A percentile compares a stretch with the other conserved stretches of the same genome.
Conservation (phyloP, 2,329 filamentous ascomycete genomes). For the Diaporthe helianthi region DNA sequence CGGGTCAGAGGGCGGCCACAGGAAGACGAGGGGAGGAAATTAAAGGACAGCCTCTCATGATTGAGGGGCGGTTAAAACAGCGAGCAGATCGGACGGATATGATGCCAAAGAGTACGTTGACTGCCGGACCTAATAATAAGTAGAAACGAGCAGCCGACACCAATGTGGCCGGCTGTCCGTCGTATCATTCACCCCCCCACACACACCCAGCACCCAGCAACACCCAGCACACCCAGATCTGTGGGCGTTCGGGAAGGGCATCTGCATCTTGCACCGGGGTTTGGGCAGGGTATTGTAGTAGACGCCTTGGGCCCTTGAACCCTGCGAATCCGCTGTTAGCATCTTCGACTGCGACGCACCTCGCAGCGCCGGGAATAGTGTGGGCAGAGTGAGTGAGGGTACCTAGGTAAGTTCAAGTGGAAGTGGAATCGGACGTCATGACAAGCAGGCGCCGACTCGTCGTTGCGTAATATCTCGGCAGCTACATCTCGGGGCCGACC, state of each 20-base stretch:
- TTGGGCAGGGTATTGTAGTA: not conserved
- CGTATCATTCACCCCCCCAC: not conserved
- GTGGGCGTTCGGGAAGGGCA: constrained; percentile 10
- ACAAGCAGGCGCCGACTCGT: constrained; percentile 11
- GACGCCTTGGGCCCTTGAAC: not conserved
- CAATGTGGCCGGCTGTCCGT: not conserved
- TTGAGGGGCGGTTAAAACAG: constrained; percentile 10
- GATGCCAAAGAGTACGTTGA: constrained; percentile 17
- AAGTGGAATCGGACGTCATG: constrained; percentile 18
- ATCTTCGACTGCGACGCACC: not conserved
- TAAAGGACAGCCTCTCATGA: constrained; percentile 8
- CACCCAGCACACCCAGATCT: not conserved
- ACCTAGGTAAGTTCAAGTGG: not conserved
- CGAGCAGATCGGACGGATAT: not conserved
- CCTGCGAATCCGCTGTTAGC: not conserved
- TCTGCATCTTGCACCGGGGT: constrained; percentile 6
- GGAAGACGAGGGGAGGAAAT: not conserved
- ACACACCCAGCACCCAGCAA: no score
- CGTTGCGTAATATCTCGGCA: constrained; percentile 22
- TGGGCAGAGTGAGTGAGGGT: not conserved
- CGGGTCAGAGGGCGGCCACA: not conserved
- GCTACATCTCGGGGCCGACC: constrained; percentile 23
- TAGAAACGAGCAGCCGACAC: not conserved
- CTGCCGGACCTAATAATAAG: constrained; percentile 9
- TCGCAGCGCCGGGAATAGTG: constrained; percentile 3